Percentiles rank a stretch among this genome's conserved stretches.
Evolutionary conservation across 108 stramenopile species (phyloP).

Genomic region (Cyclostephanos tholiformis): DNA sequence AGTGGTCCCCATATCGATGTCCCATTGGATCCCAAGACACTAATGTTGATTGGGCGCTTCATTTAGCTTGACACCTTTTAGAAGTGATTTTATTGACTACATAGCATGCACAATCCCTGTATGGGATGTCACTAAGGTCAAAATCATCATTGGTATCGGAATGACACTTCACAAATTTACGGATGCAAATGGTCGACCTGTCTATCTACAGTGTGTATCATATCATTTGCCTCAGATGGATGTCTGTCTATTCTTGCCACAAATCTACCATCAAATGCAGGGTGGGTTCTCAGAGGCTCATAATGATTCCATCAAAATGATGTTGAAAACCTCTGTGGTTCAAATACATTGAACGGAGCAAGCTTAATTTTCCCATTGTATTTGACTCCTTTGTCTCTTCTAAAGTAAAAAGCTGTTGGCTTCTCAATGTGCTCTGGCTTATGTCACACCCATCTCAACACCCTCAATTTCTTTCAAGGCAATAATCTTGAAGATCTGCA

Average conservation of each 20-base stretch:
- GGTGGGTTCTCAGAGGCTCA: not conserved
- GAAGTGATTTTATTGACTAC: not conserved
- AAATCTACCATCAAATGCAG: too few relatives aligned
- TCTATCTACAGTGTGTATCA: not conserved
- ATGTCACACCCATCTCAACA: too few relatives aligned
- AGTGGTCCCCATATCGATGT: not conserved
- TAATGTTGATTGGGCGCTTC: not conserved
- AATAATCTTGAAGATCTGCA: too few relatives aligned
- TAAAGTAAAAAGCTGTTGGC: not conserved
- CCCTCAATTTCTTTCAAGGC: too few relatives aligned
- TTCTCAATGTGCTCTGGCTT: too few relatives aligned
- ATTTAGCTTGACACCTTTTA: not conserved
- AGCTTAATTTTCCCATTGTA: not conserved
- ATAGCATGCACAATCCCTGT: not conserved
- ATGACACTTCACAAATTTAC: not conserved
- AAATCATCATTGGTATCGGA: not conserved
- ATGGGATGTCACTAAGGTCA: not conserved
- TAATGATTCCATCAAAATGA: not conserved
- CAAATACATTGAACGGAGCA: not conserved
- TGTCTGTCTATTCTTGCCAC: not conserved
- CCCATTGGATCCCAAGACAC: too few relatives aligned
- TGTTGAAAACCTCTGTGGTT: not conserved
- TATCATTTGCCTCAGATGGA: not conserved
- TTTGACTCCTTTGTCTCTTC: not conserved
- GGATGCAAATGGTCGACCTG: not conserved